Percentiles rank a stretch among this genome's conserved stretches.
These are phyloP conservation scores for Amanita molliuscula DNA, from an alignment of 768 basidiomycete genomes.

Conservation along the genomic window DNA sequence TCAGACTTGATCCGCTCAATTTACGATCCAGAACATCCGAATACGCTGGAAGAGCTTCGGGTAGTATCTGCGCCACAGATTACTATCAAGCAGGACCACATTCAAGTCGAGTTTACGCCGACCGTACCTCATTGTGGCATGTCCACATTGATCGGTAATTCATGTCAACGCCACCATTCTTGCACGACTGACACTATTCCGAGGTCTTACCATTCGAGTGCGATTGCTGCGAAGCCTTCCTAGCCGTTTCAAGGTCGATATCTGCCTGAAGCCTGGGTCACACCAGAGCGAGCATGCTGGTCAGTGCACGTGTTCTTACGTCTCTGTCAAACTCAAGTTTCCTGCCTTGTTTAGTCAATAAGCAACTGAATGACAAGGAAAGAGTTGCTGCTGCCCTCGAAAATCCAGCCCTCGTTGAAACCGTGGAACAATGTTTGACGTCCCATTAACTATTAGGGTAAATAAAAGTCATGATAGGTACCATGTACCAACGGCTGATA, in stretches of 20 bases:
- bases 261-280: conserved; percentile 85
- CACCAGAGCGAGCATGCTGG: conserved; percentile 92
- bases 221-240: conserved; percentile 84
- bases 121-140: conserved; percentile 97
- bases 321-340: background rate
- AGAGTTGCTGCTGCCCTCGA: conserved; percentile 95
- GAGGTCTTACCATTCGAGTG: conserved; percentile 94
- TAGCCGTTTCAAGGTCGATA: conserved; percentile 89
- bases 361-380: conserved; percentile 98
- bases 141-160: conserved; percentile 89
- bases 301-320: conserved; percentile 22
- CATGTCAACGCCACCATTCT: conserved; percentile 6
- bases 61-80: conserved; percentile 92
- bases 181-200: conserved; percentile 1
- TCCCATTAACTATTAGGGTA: background rate
- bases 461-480: background rate
- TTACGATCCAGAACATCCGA: conserved; percentile 92
- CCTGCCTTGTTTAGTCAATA: conserved; percentile 59
- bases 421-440: conserved; percentile 54
- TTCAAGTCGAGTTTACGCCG: conserved; percentile 90
- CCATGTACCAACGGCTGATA: background rate
- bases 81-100: conserved; percentile 40
- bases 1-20: conserved; percentile 87
- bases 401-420: conserved; percentile 76
- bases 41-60: conserved; percentile 86